Percentiles rank a stretch among this genome's conserved stretches.
Conservation (phyloP, 306 rosid genomes). For the Quercus mongolica region DNA sequence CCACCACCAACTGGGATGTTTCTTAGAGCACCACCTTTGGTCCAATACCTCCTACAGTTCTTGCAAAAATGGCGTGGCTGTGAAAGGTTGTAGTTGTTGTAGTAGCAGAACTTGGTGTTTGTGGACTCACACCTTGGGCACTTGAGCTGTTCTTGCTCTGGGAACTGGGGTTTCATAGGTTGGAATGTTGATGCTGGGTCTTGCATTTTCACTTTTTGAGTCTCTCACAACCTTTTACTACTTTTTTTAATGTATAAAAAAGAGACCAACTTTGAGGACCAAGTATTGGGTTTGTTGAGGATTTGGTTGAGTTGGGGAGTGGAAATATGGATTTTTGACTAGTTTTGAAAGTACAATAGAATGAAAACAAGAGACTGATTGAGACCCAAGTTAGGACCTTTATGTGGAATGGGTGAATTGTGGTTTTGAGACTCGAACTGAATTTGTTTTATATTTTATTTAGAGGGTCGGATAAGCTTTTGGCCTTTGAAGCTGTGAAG, state of each 20-base stretch:
- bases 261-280: neutral
- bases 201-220: slow-evolving; percentile 44
- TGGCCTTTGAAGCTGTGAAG: slow-evolving; percentile 29
- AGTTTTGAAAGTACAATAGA: neutral
- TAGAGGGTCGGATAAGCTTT: neutral
- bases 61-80: slow-evolving; percentile 99
- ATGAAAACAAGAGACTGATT: neutral
- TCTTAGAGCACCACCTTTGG: slow-evolving; percentile 86
- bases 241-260: neutral
- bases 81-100: slow-evolving; percentile 92
- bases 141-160: slow-evolving; percentile 81
- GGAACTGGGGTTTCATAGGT: slow-evolving; percentile 59
- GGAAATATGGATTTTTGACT: neutral
- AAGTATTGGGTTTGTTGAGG: neutral
- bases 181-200: slow-evolving; percentile 50
- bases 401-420: neutral
- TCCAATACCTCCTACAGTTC: slow-evolving; percentile 89
- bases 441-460: neutral
- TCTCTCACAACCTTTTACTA: neutral
- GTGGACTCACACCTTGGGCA: slow-evolving; percentile 88
- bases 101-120: slow-evolving; percentile 94
- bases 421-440: neutral
- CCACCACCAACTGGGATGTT: slow-evolving; percentile 96
- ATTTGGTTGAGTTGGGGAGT: slow-evolving; percentile 1
- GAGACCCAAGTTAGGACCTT: neutral